These are phyloP conservation scores for Suaeda aralocaspica DNA, from an alignment of 148 eudicot species.

Conservation along the genomic window DNA sequence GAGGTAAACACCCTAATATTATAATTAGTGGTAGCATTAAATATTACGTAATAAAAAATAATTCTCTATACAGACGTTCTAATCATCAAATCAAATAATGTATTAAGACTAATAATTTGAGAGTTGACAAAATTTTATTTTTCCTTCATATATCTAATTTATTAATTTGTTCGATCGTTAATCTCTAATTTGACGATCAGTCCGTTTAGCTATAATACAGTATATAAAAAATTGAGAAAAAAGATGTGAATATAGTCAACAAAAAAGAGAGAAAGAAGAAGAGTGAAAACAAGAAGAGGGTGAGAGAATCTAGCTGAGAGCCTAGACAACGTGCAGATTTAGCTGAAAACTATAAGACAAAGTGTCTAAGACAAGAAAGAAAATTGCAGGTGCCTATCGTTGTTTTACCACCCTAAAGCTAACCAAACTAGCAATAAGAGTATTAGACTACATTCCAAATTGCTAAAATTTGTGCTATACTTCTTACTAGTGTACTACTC, in stretches of 20 bases:
- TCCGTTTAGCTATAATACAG: neutral
- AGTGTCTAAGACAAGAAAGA: constrained; percentile 20
- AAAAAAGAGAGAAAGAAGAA: neutral
- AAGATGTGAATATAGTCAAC: neutral
- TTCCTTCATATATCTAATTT: no score
- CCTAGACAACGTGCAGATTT: constrained; percentile 29
- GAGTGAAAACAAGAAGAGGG: constrained; percentile 10
- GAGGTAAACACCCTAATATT: no score
- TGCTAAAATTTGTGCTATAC: constrained; percentile 6
- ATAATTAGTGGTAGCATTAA: no score
- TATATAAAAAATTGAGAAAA: neutral
- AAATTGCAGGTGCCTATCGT: constrained; percentile 20
- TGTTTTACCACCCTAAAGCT: neutral
- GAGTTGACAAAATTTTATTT: no score
- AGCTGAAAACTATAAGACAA: constrained; percentile 29
- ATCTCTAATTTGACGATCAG: no score
- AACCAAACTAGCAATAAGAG: neutral
- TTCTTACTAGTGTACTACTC: no score
- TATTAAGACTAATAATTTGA: no score
- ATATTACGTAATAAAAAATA: no score
- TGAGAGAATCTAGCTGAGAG: constrained; percentile 25
- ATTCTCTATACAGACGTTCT: no score
- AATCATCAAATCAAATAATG: no score
- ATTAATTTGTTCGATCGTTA: no score
- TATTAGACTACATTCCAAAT: constrained; percentile 19